Evolutionary conservation across 306 rosid species (phyloP).

Genomic region (Acmispon strigosus): DNA sequence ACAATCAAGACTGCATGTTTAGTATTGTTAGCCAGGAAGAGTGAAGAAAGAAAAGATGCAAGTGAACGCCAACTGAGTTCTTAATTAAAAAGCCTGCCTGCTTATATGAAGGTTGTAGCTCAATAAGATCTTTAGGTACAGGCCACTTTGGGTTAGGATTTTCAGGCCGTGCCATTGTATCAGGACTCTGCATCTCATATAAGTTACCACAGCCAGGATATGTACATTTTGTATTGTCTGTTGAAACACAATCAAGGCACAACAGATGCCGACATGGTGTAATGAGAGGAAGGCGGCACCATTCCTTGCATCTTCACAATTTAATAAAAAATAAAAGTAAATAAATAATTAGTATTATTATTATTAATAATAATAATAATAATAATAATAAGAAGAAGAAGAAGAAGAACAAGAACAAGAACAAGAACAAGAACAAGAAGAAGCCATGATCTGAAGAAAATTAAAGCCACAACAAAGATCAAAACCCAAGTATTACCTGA

Average conservation of each 20-base stretch:
- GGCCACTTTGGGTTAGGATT: slow-evolving; percentile 97
- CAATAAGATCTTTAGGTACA: slow-evolving; percentile 95
- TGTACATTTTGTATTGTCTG: slow-evolving; percentile 76
- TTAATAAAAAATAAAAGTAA: slow-evolving; percentile 17
- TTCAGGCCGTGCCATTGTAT: slow-evolving; percentile 73
- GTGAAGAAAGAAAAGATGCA: neutral
- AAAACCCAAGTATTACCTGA: slow-evolving; percentile 49
- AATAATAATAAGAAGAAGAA: too few relatives aligned
- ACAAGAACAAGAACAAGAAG: neutral
- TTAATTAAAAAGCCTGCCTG: slow-evolving; percentile 51
- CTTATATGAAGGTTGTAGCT: slow-evolving; percentile 93
- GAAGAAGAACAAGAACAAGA: too few relatives aligned
- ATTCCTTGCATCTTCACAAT: slow-evolving; percentile 65
- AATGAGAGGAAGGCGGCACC: slow-evolving; percentile 95
- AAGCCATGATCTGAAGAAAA: neutral
- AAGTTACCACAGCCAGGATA: slow-evolving; percentile 73
- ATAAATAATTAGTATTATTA: too few relatives aligned
- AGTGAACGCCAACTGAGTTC: slow-evolving; percentile 10
- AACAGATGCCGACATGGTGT: slow-evolving; percentile 88
- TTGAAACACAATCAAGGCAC: slow-evolving; percentile 88
- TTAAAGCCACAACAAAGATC: slow-evolving; percentile 12
- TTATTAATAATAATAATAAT: neutral
- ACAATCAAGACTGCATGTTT: slow-evolving; percentile 13
- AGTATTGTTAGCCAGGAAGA: neutral
- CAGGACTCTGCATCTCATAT: slow-evolving; percentile 91